Conservation (phyloP, 306 rosid genomes). For the Albizia julibrissin region DNA sequence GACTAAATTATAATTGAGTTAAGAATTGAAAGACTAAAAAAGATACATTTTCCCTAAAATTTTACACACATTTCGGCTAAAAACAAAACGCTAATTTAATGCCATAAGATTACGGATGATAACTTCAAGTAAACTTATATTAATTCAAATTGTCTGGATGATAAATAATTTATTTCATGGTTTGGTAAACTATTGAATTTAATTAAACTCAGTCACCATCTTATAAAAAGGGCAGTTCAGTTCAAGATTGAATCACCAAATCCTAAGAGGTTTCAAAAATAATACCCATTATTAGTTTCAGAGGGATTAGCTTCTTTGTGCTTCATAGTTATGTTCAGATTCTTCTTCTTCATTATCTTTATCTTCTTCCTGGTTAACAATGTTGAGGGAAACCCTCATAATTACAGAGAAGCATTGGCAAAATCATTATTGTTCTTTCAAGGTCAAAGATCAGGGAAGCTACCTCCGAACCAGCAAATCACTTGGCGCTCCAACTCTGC, state of each 20-base stretch:
- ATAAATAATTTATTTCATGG: neutral
- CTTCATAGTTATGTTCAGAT: neutral
- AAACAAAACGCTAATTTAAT: neutral
- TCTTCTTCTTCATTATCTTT: neutral
- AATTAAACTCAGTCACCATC: neutral
- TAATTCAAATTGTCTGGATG: neutral
- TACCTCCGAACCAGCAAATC: constrained; percentile 59
- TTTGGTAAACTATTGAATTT: neutral
- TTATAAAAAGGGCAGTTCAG: constrained; percentile 45
- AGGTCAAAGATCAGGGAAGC: constrained; percentile 88
- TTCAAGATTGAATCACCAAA: constrained; percentile 10
- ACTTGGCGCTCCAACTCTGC: constrained; percentile 79
- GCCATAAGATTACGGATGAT: neutral
- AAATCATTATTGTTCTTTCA: constrained; percentile 84
- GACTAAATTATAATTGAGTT: no score
- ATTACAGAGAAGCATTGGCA: constrained; percentile 79
- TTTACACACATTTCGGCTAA: neutral
- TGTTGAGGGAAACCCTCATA: constrained; percentile 48
- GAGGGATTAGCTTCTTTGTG: constrained; percentile 7
- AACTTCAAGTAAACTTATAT: neutral
- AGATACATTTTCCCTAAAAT: neutral
- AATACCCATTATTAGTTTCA: neutral
- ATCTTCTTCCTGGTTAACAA: constrained; percentile 24
- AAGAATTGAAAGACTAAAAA: no score
- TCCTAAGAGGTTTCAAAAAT: constrained; percentile 13